Base-by-base conservation (phyloP, 495 filamentous ascomycete genomes). In the Pseudoneurospora amorphoporcata region DNA sequence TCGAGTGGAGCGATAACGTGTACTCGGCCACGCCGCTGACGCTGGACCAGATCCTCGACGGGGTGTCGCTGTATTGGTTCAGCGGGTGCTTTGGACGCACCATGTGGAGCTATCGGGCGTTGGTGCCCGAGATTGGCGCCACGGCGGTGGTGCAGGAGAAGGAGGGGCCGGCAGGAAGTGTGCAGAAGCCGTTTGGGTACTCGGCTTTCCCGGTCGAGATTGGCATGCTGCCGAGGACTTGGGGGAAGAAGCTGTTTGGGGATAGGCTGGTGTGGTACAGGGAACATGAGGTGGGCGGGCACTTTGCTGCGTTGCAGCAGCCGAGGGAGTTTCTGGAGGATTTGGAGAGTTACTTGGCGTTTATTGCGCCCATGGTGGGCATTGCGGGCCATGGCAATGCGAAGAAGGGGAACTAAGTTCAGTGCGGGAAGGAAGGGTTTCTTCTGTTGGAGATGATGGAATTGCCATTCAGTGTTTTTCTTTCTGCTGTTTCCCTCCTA, bases 1-100 rank as follows among this genome's bases (percentile, higher is more conserved):
- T 91, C 23, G 85, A 87, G 58, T 92, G 90, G 90, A 81, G 83
- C 6, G 89, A 92, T 72, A 73, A 74, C 12, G 23, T 23, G 23
- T 23, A 23, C 1, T 23, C 23, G 23, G 23, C 0, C 23, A 23
- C 23, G 3, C 79, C 85, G 7, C 83, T 89, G 2, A 68, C 83
- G 7, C 70, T 86, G 3, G 81, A 90, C 23, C 83, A 79, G 7
- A 90, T 93, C 40, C 82, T 92, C 4, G 84, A 86, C 39, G 78
- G 82, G 2, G 82, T 90, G 29, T 87, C 84, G 3, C 77, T 91
- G 23, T 93, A 90, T 78, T 92, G 90, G 91, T 83, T 91, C 38
- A 91, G 89, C 0, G 82, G 89, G 7, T 85, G 85, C 3, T 88
- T 88, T 68, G 83, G 87, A 8, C 82, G 86, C 6, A 80, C 83